A percentile compares a stretch with the other conserved stretches of the same genome.
These are phyloP conservation scores for sorghum (Sorghum bicolor) DNA, from an alignment of 176 grass and related monocot genomes.

Conservation along the genomic window DNA sequence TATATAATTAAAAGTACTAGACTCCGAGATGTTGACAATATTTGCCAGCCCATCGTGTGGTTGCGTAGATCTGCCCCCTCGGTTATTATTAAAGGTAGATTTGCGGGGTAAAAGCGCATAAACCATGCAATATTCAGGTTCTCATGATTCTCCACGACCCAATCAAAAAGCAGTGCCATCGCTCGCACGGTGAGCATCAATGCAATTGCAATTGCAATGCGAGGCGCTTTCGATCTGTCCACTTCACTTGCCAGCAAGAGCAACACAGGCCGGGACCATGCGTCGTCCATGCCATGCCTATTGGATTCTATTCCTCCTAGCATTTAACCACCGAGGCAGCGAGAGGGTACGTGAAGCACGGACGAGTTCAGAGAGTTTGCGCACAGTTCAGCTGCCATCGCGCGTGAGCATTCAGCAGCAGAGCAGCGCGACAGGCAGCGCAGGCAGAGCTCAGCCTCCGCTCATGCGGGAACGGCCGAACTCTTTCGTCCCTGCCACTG, in stretches of 20 bases:
- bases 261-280: not conserved
- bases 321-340: not conserved
- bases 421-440: not conserved
- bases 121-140: not conserved
- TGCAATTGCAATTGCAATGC: not conserved
- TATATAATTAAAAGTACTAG: not conserved
- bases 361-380: constrained; percentile 18
- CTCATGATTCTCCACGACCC: not conserved
- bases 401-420: not conserved
- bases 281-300: not conserved
- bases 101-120: not conserved
- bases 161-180: not conserved
- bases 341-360: not conserved
- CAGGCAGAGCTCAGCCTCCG: not conserved
- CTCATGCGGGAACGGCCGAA: not conserved
- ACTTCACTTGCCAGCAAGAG: not conserved
- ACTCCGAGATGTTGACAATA: not conserved
- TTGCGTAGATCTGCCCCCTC: not conserved
- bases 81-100: no score
- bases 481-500: not conserved
- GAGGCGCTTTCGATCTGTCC: not conserved
- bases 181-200: not conserved
- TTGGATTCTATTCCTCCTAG: not conserved
- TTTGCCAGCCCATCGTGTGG: not conserved
- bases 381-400: not conserved